phyloP scores from a whole-genome alignment of 495 filamentous ascomycete genomes.

The Daldinia bambusicola region DNA sequence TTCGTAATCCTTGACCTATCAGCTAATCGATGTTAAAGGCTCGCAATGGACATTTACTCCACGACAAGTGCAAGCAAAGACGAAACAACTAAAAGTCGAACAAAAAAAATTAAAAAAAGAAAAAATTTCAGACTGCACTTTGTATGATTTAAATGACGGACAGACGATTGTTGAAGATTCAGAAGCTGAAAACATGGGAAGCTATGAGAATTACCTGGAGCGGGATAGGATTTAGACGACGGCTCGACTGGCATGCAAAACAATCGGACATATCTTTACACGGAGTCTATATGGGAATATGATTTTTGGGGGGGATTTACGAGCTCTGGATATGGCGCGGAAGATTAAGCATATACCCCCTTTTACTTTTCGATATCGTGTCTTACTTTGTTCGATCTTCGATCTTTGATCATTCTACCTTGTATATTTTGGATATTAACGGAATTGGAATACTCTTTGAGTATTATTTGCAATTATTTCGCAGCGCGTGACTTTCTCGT shows the following conservation, averaged over 20 bases:
- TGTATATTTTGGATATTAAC: slow-evolving; percentile 39
- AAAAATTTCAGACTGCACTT: slow-evolving; percentile 11
- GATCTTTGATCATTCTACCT: slow-evolving; percentile 27
- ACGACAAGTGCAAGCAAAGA: slow-evolving; percentile 87
- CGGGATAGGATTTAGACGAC: slow-evolving; percentile 39
- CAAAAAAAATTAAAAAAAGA: slow-evolving; percentile 18
- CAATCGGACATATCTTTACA: slow-evolving; percentile 36
- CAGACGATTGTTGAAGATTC: slow-evolving; percentile 30
- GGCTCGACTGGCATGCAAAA: slow-evolving; percentile 41
- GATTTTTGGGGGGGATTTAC: slow-evolving; percentile 24
- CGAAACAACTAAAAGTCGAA: slow-evolving; percentile 48
- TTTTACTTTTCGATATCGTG: slow-evolving; percentile 34
- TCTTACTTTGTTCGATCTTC: slow-evolving; percentile 27
- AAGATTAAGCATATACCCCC: slow-evolving; percentile 47
- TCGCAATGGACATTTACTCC: slow-evolving; percentile 84
- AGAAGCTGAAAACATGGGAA: slow-evolving; percentile 25
- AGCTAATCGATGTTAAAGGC: slow-evolving; percentile 54
- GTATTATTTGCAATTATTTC: neutral
- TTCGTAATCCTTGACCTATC: neutral
- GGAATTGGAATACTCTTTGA: slow-evolving; percentile 27
- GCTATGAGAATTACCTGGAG: slow-evolving; percentile 25
- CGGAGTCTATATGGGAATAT: slow-evolving; percentile 45
- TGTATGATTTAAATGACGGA: slow-evolving; percentile 33
- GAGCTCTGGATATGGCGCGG: slow-evolving; percentile 42
- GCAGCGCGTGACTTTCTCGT: slow-evolving; percentile 3